These are phyloP conservation scores for Buddleja alternifolia DNA, from an alignment of 257 asterid species.

Conservation along the genomic window DNA sequence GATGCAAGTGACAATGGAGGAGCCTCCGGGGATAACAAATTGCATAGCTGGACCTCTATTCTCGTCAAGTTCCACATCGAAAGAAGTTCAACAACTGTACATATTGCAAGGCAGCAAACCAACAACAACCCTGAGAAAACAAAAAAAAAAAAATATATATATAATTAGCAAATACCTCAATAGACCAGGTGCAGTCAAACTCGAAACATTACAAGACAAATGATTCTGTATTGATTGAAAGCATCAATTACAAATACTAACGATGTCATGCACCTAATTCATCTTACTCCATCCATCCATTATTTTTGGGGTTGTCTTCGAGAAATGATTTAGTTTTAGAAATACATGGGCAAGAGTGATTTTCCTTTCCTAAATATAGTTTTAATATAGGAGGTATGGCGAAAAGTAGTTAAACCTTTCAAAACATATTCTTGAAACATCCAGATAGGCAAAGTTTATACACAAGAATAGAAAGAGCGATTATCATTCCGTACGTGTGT, in stretches of 20 bases:
- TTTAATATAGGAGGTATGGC: not conserved
- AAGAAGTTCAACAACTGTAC: slow-evolving; percentile 79
- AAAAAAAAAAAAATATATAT: slow-evolving; percentile 6
- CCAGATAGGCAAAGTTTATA: slow-evolving; percentile 9
- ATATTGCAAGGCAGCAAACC: slow-evolving; percentile 57
- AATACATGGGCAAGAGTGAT: not conserved
- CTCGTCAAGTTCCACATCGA: slow-evolving; percentile 99
- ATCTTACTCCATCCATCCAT: not conserved
- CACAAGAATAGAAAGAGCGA: not conserved
- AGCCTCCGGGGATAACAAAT: slow-evolving; percentile 93
- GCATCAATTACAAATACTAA: not conserved
- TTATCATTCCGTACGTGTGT: slow-evolving; percentile 7
- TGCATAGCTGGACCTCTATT: slow-evolving; percentile 93
- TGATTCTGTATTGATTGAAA: slow-evolving; percentile 6
- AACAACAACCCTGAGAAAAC: slow-evolving; percentile 64
- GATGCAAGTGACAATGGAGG: slow-evolving; percentile 85
- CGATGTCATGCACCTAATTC: not conserved
- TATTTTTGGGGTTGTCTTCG: not conserved
- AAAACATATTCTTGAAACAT: not conserved
- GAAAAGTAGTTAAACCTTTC: not conserved
- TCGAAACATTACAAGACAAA: slow-evolving; percentile 16
- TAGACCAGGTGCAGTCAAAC: slow-evolving; percentile 12
- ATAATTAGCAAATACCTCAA: slow-evolving; percentile 2
- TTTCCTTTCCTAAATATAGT: slow-evolving; percentile 1
- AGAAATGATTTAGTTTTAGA: slow-evolving; percentile 9